Evolutionary conservation across 139 green algal species (phyloP).

Genomic region (Parachlorella kessleri): DNA sequence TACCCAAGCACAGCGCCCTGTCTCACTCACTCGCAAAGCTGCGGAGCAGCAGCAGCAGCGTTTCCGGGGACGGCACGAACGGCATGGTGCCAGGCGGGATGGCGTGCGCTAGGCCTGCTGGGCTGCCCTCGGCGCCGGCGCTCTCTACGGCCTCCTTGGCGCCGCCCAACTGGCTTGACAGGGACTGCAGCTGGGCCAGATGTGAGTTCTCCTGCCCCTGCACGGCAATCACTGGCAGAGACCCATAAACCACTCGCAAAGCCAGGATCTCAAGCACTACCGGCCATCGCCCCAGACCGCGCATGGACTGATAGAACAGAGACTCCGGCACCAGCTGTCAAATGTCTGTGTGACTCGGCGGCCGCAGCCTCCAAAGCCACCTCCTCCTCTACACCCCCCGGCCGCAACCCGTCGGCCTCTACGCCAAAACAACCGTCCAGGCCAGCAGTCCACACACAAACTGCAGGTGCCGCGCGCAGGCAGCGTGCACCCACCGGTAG

Average conservation of each 20-base stretch:
- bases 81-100: slow-evolving; percentile 2
- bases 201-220: background rate
- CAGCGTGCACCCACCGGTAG: background rate
- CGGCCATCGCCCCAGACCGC: no score
- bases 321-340: no score
- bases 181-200: background rate
- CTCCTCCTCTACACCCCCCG: no score
- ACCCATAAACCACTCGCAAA: background rate
- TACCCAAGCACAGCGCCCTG: no score
- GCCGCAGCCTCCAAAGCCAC: no score
- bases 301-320: no score
- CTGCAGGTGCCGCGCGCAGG: no score
- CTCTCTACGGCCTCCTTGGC: background rate
- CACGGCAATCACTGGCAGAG: background rate
- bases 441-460: no score
- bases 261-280: no score
- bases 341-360: no score
- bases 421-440: no score
- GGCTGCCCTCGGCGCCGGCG: background rate
- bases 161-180: background rate
- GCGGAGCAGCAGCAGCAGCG: slow-evolving; percentile 41
- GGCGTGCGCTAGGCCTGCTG: background rate
- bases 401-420: no score
- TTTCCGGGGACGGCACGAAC: slow-evolving; percentile 26
- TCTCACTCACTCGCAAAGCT: slow-evolving; percentile 22